A percentile compares a stretch with the other conserved stretches of the same genome.
Conservation (phyloP, 345 rosid genomes). For the Eucalyptus erythrocorys region DNA sequence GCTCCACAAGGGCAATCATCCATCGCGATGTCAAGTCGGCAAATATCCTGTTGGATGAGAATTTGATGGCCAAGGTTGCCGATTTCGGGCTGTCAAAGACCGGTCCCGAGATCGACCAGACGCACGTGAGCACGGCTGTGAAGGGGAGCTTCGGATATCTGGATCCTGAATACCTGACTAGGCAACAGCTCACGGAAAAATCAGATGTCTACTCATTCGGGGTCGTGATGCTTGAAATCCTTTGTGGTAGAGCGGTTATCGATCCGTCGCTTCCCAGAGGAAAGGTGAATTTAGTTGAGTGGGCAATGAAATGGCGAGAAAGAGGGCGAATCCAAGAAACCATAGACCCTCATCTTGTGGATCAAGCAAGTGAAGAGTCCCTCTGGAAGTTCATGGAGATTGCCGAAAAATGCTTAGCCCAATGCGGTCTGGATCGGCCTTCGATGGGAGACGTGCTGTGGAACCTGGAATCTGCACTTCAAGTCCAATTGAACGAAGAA, state of each 20-base stretch:
- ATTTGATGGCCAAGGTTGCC: constrained; percentile 6
- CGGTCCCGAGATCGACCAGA: constrained; percentile 3
- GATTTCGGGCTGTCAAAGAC: not conserved
- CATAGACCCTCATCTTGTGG: not conserved
- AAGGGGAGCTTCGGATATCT: constrained; percentile 10
- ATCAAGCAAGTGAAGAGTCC: not conserved
- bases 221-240: constrained; percentile 5
- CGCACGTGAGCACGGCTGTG: constrained; percentile 6
- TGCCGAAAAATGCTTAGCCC: constrained; percentile 2
- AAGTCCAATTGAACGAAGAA: not conserved
- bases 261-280: constrained; percentile 2
- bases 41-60: constrained; percentile 2
- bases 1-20: constrained; percentile 3
- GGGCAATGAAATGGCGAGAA: not conserved
- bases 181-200: constrained; percentile 9
- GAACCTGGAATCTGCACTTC: constrained; percentile 3
- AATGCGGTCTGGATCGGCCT: not conserved
- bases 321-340: not conserved
- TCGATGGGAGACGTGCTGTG: constrained; percentile 4
- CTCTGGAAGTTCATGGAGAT: not conserved
- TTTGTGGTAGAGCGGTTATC: not conserved
- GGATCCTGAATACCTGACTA: constrained; percentile 3
- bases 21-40: constrained; percentile 10
- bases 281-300: constrained; percentile 1
- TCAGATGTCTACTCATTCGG: constrained; percentile 9